Percentiles rank a stretch among this genome's conserved stretches.
phyloP scores from a whole-genome alignment of 257 asterid species.

The Ilex aquifolium region DNA sequence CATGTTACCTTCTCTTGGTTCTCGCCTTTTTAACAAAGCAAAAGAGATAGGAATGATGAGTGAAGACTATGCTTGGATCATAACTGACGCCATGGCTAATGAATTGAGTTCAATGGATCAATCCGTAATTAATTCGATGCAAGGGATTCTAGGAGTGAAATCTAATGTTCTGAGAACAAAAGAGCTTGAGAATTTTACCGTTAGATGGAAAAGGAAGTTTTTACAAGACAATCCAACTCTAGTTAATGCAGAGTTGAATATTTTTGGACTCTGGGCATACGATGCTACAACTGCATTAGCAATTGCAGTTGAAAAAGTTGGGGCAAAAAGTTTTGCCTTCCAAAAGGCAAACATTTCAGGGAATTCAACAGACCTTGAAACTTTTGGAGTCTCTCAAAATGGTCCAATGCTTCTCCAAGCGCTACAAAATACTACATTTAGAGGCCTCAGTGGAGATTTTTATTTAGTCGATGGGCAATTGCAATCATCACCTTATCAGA shows the following conservation, averaged over 20 bases:
- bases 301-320: slow-evolving; percentile 16
- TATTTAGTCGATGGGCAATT: slow-evolving; percentile 9
- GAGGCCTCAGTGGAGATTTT: slow-evolving; percentile 15
- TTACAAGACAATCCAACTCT: slow-evolving; percentile 10
- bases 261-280: slow-evolving; percentile 18
- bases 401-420: slow-evolving; percentile 12
- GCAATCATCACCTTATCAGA: slow-evolving; percentile 11
- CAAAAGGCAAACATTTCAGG: neutral
- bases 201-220: slow-evolving; percentile 26
- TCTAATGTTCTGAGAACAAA: slow-evolving; percentile 26
- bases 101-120: slow-evolving; percentile 19
- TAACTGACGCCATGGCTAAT: slow-evolving; percentile 35
- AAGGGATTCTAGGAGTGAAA: slow-evolving; percentile 48
- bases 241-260: slow-evolving; percentile 9
- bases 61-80: slow-evolving; percentile 45
- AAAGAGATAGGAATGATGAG: neutral
- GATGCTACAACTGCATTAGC: slow-evolving; percentile 13
- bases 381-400: neutral
- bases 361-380: slow-evolving; percentile 1
- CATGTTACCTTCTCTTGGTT: slow-evolving; percentile 24
- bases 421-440: slow-evolving; percentile 2
- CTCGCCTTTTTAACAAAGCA: slow-evolving; percentile 28
- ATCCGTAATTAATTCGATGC: slow-evolving; percentile 34
- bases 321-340: neutral
- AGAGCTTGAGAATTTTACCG: slow-evolving; percentile 22